phyloP scores from a whole-genome alignment of 345 rosid genomes.

The Eucalyptus marginata region DNA sequence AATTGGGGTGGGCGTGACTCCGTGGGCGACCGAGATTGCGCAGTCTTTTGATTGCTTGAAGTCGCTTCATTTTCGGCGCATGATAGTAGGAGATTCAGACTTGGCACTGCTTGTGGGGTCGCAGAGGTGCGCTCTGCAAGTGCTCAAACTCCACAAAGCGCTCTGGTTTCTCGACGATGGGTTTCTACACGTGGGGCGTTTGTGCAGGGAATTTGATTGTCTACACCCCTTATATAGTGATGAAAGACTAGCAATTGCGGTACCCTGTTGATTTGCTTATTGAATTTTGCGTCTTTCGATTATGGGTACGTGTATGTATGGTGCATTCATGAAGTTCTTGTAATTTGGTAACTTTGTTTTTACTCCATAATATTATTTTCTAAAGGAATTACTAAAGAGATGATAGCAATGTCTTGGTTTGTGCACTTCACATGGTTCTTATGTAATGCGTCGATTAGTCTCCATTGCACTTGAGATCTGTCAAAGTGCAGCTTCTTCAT shows the following conservation, averaged over 20 bases:
- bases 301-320: background rate
- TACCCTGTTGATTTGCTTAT: background rate
- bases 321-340: no score
- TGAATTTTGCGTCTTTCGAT: no score
- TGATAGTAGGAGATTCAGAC: constrained; percentile 77
- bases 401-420: background rate
- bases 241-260: background rate
- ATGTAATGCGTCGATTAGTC: no score
- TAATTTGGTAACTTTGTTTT: no score
- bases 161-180: constrained; percentile 77
- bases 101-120: constrained; percentile 42
- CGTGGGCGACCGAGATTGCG: constrained; percentile 54
- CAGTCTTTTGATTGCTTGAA: constrained; percentile 36
- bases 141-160: constrained; percentile 69
- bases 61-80: constrained; percentile 60
- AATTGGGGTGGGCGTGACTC: constrained; percentile 5
- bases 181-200: constrained; percentile 41
- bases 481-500: no score
- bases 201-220: constrained; percentile 40
- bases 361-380: no score
- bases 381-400: background rate
- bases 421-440: no score
- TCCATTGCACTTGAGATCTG: no score
- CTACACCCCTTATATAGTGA: background rate
- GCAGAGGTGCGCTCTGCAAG: constrained; percentile 19